Conservation (phyloP, 805 yeast genomes). For the Wickerhamiella shivajii region DNA sequence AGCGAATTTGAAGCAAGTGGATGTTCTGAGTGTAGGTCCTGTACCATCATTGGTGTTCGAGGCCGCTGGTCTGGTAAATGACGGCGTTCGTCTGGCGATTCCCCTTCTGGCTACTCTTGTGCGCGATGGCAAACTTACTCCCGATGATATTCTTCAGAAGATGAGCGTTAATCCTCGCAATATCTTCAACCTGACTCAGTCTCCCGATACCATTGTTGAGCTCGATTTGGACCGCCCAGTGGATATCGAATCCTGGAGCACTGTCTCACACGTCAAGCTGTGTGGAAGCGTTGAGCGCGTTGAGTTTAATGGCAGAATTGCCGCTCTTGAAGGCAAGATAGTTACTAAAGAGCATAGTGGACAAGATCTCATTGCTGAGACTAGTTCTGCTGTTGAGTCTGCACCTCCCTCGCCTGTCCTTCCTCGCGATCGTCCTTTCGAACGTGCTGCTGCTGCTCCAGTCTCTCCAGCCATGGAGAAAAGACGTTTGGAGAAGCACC, state of each 20-base stretch:
- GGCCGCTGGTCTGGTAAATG: conserved; percentile 43
- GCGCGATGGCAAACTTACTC: conserved; percentile 50
- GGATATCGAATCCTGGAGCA: conserved; percentile 28
- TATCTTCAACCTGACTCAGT: conserved; percentile 73
- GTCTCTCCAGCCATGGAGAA: conserved; percentile 22
- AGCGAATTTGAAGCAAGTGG: conserved; percentile 57
- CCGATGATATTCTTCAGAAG: conserved; percentile 55
- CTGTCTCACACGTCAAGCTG: conserved; percentile 48
- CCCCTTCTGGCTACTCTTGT: conserved; percentile 77
- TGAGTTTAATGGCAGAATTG: conserved; percentile 59
- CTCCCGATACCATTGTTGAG: conserved; percentile 58
- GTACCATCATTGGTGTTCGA: conserved; percentile 61
- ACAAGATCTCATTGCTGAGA: conserved; percentile 4
- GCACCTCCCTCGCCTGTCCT: neutral
- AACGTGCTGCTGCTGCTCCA: conserved; percentile 23
- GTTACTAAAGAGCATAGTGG: conserved; percentile 27
- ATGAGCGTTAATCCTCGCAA: conserved; percentile 69
- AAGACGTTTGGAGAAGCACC: conserved; percentile 10
- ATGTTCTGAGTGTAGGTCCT: conserved; percentile 75
- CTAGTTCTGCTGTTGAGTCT: neutral
- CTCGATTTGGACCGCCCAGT: conserved; percentile 62
- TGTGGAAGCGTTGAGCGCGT: conserved; percentile 86
- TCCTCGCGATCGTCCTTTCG: conserved; percentile 8
- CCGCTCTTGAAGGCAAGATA: conserved; percentile 69
- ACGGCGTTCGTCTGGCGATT: conserved; percentile 63